Base-by-base conservation (phyloP, 176 grass and related monocot species). In the Phragmites australis region DNA sequence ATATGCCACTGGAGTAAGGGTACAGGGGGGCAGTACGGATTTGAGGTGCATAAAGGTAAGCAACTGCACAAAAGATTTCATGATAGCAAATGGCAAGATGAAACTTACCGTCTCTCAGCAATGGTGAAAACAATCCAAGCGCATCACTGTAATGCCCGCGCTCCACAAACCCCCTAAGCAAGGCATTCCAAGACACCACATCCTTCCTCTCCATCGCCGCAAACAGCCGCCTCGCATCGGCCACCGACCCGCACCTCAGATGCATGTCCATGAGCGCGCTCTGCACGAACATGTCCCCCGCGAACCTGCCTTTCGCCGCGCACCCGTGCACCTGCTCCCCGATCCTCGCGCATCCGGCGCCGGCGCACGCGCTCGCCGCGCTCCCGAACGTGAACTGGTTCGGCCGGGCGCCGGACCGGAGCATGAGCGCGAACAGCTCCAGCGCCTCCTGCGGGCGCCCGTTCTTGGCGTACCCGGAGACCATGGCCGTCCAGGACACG, bases 351-450 rank as follows among this genome's bases (percentile, higher is more conserved):
- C 87, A 93, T 44, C 74, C 69, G 7, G 78, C 19, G 23, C 58
- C 25, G 0, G 81, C 40, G 49, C 91, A 97, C 1, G 91, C 78
- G 0, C 81, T 27, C 23, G 86, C 82, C 22, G 40, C 71, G 18
- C 87, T 93, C 10, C 89, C 91, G 21, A 90, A 93, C 1, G 91
- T 93, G 89, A 87, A 97, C 87, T 97, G 91, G 84, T 97, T 97
- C 5, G 70, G 82, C 64, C 70, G 31, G 22, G 40, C 42, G 0
- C 81, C 87, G 0, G 82, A 87, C 10, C 9, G 27, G 3, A 37
- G 71, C 91, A 97, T 93, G 53, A 67, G 34, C 12, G 49, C 22
- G 48, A 97, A 97, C 8, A 91, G 15, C 31, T 88, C 68, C 39
- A 93, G 71, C 32, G 94, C 94, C 75, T 93, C 89, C 18, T 12